Conservation (phyloP, 2,329 filamentous ascomycete species). For the Amesomyces nigricolor region DNA sequence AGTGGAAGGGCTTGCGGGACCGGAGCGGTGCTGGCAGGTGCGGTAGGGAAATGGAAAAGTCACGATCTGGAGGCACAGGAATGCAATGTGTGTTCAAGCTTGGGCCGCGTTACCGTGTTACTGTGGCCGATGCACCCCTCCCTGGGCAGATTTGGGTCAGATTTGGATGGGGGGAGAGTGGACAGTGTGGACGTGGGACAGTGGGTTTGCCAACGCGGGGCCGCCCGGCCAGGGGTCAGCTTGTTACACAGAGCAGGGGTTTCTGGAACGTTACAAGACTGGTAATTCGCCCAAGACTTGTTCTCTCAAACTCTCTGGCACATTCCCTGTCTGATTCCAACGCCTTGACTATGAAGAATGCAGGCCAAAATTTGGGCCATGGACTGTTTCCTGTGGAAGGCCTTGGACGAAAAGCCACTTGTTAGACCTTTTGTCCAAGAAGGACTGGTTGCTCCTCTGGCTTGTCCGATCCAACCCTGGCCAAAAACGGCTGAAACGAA, state of each 20-base stretch:
- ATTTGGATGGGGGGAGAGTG: background rate
- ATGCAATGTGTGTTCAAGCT: conserved; percentile 4
- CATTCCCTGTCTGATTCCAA: too few relatives aligned
- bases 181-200: background rate
- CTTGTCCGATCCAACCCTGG: background rate
- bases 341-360: too few relatives aligned
- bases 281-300: too few relatives aligned
- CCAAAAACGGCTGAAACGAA: background rate
- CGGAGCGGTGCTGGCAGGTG: background rate
- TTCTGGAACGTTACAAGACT: too few relatives aligned
- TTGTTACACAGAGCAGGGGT: conserved; percentile 7
- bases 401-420: background rate
- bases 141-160: background rate
- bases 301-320: too few relatives aligned
- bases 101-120: background rate
- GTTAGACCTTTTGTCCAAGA: background rate
- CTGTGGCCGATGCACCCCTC: conserved; percentile 6
- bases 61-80: conserved; percentile 4
- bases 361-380: background rate
- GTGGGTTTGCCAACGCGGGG: conserved; percentile 4
- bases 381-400: background rate
- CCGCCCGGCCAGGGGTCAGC: background rate
- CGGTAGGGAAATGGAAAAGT: background rate
- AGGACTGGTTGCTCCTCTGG: background rate
- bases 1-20: background rate